These are phyloP conservation scores for Plasmodium gonderi DNA, from an alignment of 169 alveolate species.

Conservation along the genomic window DNA sequence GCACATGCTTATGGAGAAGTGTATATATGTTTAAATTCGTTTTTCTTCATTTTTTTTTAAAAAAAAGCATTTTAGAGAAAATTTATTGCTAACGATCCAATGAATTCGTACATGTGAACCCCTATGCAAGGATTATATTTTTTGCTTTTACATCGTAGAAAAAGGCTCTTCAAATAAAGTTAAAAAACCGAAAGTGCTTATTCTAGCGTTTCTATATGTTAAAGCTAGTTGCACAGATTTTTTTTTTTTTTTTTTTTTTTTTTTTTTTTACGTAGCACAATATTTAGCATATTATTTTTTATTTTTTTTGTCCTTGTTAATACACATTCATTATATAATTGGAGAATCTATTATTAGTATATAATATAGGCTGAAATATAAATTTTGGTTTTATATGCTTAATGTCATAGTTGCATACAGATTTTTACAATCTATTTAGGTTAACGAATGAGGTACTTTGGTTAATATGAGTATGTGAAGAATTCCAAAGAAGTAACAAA, in stretches of 20 bases:
- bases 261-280: neutral
- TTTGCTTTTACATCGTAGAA: neutral
- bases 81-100: neutral
- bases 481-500: neutral
- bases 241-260: neutral
- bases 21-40: neutral
- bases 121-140: neutral
- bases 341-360: too few relatives aligned
- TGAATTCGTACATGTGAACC: neutral
- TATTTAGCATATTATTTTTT: neutral
- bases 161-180: neutral
- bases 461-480: neutral
- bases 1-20: neutral
- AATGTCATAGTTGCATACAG: neutral
- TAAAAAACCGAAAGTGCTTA: neutral
- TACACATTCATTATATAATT: too few relatives aligned
- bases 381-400: neutral
- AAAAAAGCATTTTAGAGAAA: neutral
- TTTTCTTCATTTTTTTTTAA: neutral
- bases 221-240: neutral
- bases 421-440: neutral
- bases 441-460: neutral
- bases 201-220: neutral
- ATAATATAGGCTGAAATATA: neutral
- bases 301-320: neutral